Conservation (phyloP, 768 basidiomycete genomes). For the Mycena sanguinolenta region DNA sequence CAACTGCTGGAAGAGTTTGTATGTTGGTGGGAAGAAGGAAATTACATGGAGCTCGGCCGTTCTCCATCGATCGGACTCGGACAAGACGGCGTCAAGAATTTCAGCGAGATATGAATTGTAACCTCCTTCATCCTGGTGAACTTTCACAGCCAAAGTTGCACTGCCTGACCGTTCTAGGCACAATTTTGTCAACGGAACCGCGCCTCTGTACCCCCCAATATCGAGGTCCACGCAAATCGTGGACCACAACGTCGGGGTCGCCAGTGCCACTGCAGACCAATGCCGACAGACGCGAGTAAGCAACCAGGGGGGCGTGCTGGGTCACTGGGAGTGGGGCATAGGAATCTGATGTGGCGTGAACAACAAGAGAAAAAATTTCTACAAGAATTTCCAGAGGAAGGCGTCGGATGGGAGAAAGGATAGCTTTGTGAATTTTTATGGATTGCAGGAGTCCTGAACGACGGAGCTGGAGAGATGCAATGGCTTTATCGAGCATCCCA, state of each 20-base stretch:
- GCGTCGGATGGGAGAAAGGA: constrained; percentile 5
- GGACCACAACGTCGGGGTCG: constrained; percentile 18
- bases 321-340: neutral
- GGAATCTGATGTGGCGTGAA: neutral
- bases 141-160: constrained; percentile 5
- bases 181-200: constrained; percentile 3
- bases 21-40: neutral
- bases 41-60: neutral
- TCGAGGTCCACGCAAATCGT: constrained; percentile 18
- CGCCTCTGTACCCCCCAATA: neutral
- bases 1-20: neutral
- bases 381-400: neutral
- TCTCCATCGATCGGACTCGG: neutral
- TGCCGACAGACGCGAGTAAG: constrained; percentile 13
- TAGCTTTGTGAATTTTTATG: neutral
- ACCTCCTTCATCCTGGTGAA: neutral
- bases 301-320: constrained; percentile 19
- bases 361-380: constrained; percentile 4
- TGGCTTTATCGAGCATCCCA: neutral
- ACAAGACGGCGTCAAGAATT: constrained; percentile 2
- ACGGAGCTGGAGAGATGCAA: neutral
- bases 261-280: constrained; percentile 18
- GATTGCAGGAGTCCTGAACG: neutral
- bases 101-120: neutral
- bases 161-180: neutral